Evolutionary conservation across 192 early-diverging fungal species (phyloP), one percentile per base, ranked within the genome.

Genomic region (Coemansia sp.): DNA sequence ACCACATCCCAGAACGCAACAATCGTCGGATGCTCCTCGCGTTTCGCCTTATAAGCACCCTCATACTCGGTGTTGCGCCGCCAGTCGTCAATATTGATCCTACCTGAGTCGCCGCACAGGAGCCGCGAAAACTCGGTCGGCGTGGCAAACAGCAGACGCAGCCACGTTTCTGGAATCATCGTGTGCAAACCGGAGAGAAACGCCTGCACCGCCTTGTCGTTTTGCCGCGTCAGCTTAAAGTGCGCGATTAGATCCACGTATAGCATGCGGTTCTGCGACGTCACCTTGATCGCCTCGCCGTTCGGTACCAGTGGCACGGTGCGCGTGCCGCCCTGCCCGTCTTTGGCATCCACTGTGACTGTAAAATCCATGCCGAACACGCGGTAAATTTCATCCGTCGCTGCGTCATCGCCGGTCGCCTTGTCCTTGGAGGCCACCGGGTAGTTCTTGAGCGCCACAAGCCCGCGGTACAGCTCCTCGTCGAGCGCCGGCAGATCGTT

Each of bases 221-320:
- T 91, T 72, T 91, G 85, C 37, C 79, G 70, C 66, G 94, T 94
- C 19, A 98, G 82, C 61, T 89, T 86, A 71, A 89, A 94, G 71
- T 94, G 85, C 3, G 93, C 89, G n/a, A 93, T 78, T 13, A 88
- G 72, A 60, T 93, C 90, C 18, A 97, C 89, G 60, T 96, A 98
- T 44, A 83, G 80, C 45, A 94, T 86, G 15, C 91, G 80, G 78
- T 97, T 98, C 33, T 86, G 81, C 18, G 87, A 82, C 0, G 93
- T 97, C 0, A 98, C 96, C 15, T 83, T 75, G 41, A 90, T 83
- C 21, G 83, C 64, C 34, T 84, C 76, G 30, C 96, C 96, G 18
- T 81, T 78, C 2, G 88, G 86, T 34, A 94, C 85, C 43, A 98
- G 73, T 33, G 94, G 87, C 34, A 94, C 71, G 0, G 74, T 74